Conservation (phyloP, 2,329 filamentous ascomycete species). For the Fusarium annulatum region DNA sequence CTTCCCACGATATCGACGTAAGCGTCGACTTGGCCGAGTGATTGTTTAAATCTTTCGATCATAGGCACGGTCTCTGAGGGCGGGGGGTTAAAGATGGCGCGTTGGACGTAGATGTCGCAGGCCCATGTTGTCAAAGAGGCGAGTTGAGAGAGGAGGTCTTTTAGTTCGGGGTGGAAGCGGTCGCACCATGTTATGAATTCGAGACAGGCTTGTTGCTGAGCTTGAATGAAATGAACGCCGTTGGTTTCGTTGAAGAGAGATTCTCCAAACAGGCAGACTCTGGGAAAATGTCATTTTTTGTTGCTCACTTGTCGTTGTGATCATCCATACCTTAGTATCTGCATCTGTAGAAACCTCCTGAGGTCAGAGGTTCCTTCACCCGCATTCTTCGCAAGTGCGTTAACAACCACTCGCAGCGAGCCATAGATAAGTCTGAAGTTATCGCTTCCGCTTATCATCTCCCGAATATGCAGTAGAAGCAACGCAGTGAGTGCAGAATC, state of each 20-base stretch:
- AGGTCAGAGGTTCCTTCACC: conserved; percentile 18
- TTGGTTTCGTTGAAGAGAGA: conserved; percentile 37
- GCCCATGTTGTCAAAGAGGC: conserved; percentile 32
- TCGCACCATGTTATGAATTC: conserved; percentile 40
- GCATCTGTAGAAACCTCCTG: conserved; percentile 36
- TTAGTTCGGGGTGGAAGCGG: conserved; percentile 34
- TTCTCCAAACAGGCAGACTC: conserved; percentile 36
- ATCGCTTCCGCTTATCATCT: conserved; percentile 41
- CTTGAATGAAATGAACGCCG: conserved; percentile 36
- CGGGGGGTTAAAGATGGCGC: conserved; percentile 33
- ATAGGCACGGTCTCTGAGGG: conserved; percentile 18
- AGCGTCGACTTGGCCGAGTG: conserved; percentile 26
- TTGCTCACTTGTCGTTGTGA: fast-evolving
- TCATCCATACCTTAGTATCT: conserved; percentile 23
- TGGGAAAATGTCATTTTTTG: background rate
- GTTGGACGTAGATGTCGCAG: conserved; percentile 38
- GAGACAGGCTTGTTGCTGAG: conserved; percentile 30
- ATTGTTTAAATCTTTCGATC: conserved; percentile 33
- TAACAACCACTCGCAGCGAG: conserved; percentile 27
- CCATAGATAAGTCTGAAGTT: conserved; percentile 38
- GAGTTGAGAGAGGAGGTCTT: conserved; percentile 28
- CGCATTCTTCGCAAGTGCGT: conserved; percentile 13
- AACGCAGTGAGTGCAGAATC: conserved; percentile 38
- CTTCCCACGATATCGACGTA: conserved; percentile 35
- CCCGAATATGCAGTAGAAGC: conserved; percentile 33